A percentile compares a stretch with the other conserved stretches of the same genome.
Conservation (phyloP, 495 filamentous ascomycete species). For the Hyaloscypha finlandica region DNA sequence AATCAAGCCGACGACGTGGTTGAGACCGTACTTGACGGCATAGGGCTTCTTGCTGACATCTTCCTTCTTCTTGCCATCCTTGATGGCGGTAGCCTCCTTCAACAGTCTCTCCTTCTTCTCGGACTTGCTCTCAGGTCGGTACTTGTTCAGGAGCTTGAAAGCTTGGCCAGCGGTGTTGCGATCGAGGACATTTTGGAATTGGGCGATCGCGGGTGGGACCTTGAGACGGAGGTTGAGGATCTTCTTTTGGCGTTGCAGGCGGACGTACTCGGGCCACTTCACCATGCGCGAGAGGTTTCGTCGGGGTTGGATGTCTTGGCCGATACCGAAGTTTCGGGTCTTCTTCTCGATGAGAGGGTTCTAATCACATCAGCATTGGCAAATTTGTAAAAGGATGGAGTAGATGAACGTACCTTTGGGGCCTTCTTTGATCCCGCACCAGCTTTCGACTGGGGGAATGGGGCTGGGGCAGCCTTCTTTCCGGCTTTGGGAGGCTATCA, state of each 20-base stretch:
- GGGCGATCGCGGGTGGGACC: constrained; percentile 95
- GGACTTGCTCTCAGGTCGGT: constrained; percentile 96
- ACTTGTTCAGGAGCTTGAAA: constrained; percentile 99
- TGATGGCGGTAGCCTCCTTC: constrained; percentile 95
- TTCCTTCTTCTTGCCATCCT: constrained; percentile 99
- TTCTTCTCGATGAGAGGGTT: constrained; percentile 99
- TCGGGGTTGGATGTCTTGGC: constrained; percentile 96
- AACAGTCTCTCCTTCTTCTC: constrained; percentile 99
- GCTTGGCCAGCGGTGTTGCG: constrained; percentile 95
- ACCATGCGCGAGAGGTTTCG: constrained; percentile 99
- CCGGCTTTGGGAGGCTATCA: constrained; percentile 98
- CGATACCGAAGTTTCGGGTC: constrained; percentile 96
- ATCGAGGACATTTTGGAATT: constrained; percentile 97
- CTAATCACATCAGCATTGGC: constrained; percentile 51
- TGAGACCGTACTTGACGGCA: constrained; percentile 98
- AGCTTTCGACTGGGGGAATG: constrained; percentile 93
- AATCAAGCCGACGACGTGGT: constrained; percentile 99
- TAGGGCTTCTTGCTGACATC: constrained; percentile 99
- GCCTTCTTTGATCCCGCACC: constrained; percentile 82
- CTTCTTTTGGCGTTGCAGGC: constrained; percentile 99
- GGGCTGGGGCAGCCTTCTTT: constrained; percentile 94
- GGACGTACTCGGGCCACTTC: constrained; percentile 98
- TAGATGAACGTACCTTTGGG: constrained; percentile 74
- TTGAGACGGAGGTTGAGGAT: constrained; percentile 98
- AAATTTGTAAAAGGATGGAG: not conserved